Evolutionary conservation across 2,329 filamentous ascomycete species (phyloP).

Genomic region (Cladorrhinum sp.): DNA sequence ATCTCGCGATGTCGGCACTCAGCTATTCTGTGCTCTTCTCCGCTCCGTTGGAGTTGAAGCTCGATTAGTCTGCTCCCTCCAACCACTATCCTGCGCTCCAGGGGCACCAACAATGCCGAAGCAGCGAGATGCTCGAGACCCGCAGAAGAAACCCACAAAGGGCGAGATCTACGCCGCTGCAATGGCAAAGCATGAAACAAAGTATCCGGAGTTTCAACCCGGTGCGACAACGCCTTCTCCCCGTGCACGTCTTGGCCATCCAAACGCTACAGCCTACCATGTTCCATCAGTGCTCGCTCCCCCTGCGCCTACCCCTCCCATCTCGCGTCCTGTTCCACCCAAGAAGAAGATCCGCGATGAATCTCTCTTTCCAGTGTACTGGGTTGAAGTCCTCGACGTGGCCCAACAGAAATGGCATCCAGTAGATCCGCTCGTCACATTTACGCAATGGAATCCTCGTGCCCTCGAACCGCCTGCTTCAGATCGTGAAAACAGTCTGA

Average conservation of each 20-base stretch:
- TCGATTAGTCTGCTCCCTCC: constrained; percentile 85
- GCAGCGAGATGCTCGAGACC: constrained; percentile 32
- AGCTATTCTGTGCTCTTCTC: constrained; percentile 85
- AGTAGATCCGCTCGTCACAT: constrained; percentile 80
- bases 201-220: constrained; percentile 14
- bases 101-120: constrained; percentile 49
- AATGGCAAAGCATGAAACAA: constrained; percentile 40
- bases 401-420: constrained; percentile 89
- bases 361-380: constrained; percentile 80
- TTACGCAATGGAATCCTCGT: constrained; percentile 70
- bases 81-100: constrained; percentile 69
- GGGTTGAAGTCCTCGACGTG: constrained; percentile 87
- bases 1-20: constrained; percentile 84
- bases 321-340: constrained; percentile 30
- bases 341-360: constrained; percentile 60
- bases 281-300: constrained; percentile 41
- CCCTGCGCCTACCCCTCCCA: constrained; percentile 31
- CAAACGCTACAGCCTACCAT: constrained; percentile 52
- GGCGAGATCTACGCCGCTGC: constrained; percentile 39
- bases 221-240: constrained; percentile 37
- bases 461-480: constrained; percentile 79
- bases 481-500: constrained; percentile 72
- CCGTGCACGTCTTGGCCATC: constrained; percentile 51
- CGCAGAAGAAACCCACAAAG: constrained; percentile 31
- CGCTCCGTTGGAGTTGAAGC: constrained; percentile 78